phyloP scores from a whole-genome alignment of 2,329 filamentous ascomycete species.

The Cladosporium velox region DNA sequence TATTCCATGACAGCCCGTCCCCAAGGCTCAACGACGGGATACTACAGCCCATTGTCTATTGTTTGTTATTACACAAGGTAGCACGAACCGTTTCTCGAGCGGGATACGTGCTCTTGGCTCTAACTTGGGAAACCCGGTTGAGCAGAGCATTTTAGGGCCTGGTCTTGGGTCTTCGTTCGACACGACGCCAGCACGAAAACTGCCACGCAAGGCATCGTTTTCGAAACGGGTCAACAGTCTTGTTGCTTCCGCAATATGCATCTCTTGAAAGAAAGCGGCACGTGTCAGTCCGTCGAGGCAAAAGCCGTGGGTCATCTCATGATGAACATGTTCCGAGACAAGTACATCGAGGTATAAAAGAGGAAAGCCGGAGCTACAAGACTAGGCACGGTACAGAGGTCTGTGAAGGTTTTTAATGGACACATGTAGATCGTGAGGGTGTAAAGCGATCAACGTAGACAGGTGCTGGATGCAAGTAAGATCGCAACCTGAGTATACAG shows the following conservation, averaged over 20 bases:
- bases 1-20: not conserved
- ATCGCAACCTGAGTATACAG: not conserved
- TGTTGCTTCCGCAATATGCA: not conserved
- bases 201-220: not conserved
- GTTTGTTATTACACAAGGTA: not conserved
- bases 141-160: not conserved
- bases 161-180: not conserved
- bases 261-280: not conserved
- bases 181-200: not conserved
- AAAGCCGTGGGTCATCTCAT: not conserved
- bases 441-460: slow-evolving; percentile 2
- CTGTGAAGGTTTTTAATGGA: not conserved
- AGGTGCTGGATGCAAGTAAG: slow-evolving; percentile 3
- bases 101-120: not conserved
- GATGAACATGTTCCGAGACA: not conserved
- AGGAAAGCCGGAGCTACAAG: not conserved
- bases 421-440: not conserved
- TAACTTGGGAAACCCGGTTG: not conserved
- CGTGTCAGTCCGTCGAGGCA: not conserved
- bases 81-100: not conserved
- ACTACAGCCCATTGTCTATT: not conserved
- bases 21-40: not conserved
- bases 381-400: not conserved
- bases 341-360: not conserved
- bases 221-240: not conserved